Base-by-base conservation (phyloP, 441 rosid species). In the Rhodomyrtus psidioides region DNA sequence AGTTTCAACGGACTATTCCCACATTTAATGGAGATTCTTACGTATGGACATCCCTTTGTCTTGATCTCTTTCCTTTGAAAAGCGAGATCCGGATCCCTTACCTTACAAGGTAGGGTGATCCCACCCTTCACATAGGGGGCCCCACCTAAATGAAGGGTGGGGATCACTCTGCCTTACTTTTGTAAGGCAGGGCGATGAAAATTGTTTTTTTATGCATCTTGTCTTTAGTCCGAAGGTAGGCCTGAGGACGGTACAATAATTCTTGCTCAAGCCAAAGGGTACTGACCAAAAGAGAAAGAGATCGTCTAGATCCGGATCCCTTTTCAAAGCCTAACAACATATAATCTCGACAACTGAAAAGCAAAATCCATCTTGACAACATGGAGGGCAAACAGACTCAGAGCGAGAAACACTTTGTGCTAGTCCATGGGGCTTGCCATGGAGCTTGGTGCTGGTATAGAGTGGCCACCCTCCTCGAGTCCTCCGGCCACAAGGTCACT, bases 371-470 rank as follows among this genome's bases (percentile, higher is more conserved):
- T 62, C 75, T 62, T 62, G 30, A 6, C 28, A 62, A 62, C 75
- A 62, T 62, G 75, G 44, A 30, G 75, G 13, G 16, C 75, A 62
- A 30, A 30, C 24, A 30, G 13, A 62, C 74, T 1, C 12, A 82
- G 53, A 34, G 28, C 28, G 83, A 53, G 60, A 82, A 89, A 56
- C 93, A 93, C 85, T 92, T 91, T 84, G 93, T 94, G 86, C 83
- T 95, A 42, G 89, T 92, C 62, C 95, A 91, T 86, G 95, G 93
- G 57, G 95, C 89, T 4, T 86, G 95, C 82, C 97, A 94, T 55
- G 95, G 96, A 83, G 95, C 91, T 55, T 95, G 95, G 95, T 92
- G 95, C 89, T 94, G 96, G 95, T 95, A 92, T 53, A 93, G 93
- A 89, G 91, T 95, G 27, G 86, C 84, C 59, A 76, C 93, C 81